phyloP scores from a whole-genome alignment of 2,329 filamentous ascomycete genomes.

The Hypoxylon sp. region DNA sequence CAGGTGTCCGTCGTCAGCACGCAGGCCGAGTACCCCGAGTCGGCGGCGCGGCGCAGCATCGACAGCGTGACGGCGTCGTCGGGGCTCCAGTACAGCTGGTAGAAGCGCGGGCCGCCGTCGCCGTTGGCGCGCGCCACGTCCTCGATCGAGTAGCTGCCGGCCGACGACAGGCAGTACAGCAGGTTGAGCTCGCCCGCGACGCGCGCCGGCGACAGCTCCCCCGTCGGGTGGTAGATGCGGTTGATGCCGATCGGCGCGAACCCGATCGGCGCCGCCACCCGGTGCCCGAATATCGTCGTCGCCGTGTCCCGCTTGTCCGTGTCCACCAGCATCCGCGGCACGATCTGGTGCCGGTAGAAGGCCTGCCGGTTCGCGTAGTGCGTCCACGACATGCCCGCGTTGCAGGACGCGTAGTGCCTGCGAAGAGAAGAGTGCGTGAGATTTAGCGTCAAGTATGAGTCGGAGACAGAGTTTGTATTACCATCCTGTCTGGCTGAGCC shows the following conservation, averaged over 20 bases:
- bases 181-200: constrained; percentile 67
- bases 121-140: constrained; percentile 65
- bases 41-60: constrained; percentile 61
- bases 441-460: background rate
- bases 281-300: constrained; percentile 67
- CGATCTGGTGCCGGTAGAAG: constrained; percentile 69
- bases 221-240: constrained; percentile 67
- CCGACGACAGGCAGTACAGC: constrained; percentile 67
- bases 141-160: constrained; percentile 64
- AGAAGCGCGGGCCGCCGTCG: constrained; percentile 57
- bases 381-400: constrained; percentile 61
- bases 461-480: constrained; percentile 15
- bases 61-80: constrained; percentile 66
- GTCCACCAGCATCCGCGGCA: constrained; percentile 68
- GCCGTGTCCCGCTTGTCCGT: constrained; percentile 65
- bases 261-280: constrained; percentile 66
- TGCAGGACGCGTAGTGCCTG: constrained; percentile 63
- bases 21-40: constrained; percentile 63
- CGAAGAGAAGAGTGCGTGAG: background rate
- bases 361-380: constrained; percentile 67
- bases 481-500: constrained; percentile 65
- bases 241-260: constrained; percentile 72
- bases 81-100: constrained; percentile 70
- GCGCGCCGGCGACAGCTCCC: constrained; percentile 66
- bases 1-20: constrained; percentile 70